These are phyloP conservation scores for Aegilops speltoides DNA, from an alignment of 176 grass and related monocot genomes.

Conservation along the genomic window DNA sequence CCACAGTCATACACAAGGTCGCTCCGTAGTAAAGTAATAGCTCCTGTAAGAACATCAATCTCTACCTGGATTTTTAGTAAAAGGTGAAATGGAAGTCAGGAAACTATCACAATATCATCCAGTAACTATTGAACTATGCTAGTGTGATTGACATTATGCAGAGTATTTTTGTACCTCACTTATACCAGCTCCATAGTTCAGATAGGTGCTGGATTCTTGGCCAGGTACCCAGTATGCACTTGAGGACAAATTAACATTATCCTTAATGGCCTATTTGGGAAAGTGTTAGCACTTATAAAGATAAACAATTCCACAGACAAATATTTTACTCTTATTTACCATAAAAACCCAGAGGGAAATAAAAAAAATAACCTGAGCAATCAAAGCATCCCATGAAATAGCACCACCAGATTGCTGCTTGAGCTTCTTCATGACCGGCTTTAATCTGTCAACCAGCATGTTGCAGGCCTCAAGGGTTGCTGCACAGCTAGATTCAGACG, in stretches of 20 bases:
- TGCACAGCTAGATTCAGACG: conserved; percentile 71
- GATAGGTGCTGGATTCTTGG: conserved; percentile 34
- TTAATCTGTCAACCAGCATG: conserved; percentile 55
- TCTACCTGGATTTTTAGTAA: too few species aligned
- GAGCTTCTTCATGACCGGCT: conserved; percentile 50
- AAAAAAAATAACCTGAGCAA: conserved; percentile 41
- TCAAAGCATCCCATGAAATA: conserved; percentile 64
- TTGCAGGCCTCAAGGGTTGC: conserved; percentile 57
- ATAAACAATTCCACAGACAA: not conserved
- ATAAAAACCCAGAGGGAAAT: not conserved
- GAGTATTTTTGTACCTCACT: conserved; percentile 38
- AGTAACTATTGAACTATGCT: not conserved
- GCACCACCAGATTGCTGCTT: not conserved
- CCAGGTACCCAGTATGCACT: conserved; percentile 61
- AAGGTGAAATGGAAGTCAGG: too few species aligned
- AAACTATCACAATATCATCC: not conserved
- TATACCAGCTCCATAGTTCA: conserved; percentile 70
- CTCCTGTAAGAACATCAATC: too few species aligned
- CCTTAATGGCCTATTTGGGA: conserved; percentile 38
- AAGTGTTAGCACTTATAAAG: not conserved
- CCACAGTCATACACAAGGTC: too few species aligned
- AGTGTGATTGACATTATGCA: not conserved
- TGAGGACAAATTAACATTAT: conserved; percentile 59
- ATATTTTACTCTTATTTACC: not conserved
- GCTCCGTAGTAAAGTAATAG: too few species aligned